Percentiles rank a stretch among this genome's conserved stretches.
Conservation (phyloP, 805 yeast species). For the Wickerhamomyces kurtzmanii region DNA sequence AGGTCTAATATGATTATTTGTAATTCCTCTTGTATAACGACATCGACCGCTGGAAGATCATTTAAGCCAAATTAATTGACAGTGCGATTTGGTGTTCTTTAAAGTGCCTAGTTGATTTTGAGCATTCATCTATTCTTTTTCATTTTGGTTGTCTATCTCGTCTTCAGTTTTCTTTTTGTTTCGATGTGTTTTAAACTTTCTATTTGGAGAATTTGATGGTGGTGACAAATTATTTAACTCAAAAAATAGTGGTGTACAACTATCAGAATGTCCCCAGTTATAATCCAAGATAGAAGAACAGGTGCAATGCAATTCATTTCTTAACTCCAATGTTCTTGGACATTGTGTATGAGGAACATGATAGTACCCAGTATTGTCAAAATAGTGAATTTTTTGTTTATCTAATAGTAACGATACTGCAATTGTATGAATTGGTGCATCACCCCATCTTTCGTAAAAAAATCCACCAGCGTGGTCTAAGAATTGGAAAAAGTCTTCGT, state of each 20-base stretch:
- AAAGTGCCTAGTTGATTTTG: too few species aligned
- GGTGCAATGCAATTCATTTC: constrained; percentile 38
- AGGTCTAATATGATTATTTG: too few species aligned
- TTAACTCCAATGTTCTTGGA: constrained; percentile 34
- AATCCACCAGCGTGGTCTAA: constrained; percentile 69
- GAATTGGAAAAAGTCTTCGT: constrained; percentile 48
- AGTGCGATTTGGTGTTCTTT: too few species aligned
- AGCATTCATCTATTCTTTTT: too few species aligned
- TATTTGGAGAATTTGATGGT: constrained; percentile 13
- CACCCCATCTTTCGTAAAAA: constrained; percentile 89
- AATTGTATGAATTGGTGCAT: constrained; percentile 82
- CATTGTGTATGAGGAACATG: constrained; percentile 55
- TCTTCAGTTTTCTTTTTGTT: not conserved
- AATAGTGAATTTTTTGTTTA: constrained; percentile 52
- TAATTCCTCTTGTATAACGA: too few species aligned
- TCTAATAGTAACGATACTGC: constrained; percentile 57
- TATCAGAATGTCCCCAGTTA: constrained; percentile 15
- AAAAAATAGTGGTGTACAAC: constrained; percentile 13
- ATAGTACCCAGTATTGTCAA: constrained; percentile 66
- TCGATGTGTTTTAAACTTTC: constrained; percentile 1
- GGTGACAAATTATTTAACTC: constrained; percentile 8
- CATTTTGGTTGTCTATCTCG: too few species aligned
- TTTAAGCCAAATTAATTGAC: too few species aligned
- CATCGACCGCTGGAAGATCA: too few species aligned
- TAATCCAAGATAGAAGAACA: constrained; percentile 29